phyloP scores from a whole-genome alignment of 257 asterid genomes.

The Striga asiatica region DNA sequence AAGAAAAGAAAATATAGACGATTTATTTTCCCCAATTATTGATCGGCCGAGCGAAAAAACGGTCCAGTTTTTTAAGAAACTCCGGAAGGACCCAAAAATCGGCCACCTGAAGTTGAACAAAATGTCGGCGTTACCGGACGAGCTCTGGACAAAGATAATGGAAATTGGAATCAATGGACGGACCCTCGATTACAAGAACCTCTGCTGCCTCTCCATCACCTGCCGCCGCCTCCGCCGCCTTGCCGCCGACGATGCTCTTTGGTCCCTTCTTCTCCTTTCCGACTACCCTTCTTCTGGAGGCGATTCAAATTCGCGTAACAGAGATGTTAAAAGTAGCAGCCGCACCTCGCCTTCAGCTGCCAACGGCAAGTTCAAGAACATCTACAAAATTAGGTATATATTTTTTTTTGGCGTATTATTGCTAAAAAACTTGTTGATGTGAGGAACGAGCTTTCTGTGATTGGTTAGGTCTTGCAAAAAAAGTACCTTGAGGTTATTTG shows the following conservation, averaged over 20 bases:
- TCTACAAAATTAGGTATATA: slow-evolving; percentile 50
- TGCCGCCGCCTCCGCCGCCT: slow-evolving; percentile 47
- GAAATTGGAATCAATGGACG: slow-evolving; percentile 48
- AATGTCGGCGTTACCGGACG: slow-evolving; percentile 62
- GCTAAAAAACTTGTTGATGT: background rate
- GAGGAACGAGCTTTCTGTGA: background rate
- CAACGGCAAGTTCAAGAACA: slow-evolving; percentile 26
- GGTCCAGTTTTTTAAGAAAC: no score
- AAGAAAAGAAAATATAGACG: no score
- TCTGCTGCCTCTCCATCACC: slow-evolving; percentile 59
- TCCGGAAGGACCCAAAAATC: no score
- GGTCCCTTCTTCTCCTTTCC: slow-evolving; percentile 47
- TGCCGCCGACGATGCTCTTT: slow-evolving; percentile 48
- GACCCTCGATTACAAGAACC: slow-evolving; percentile 31
- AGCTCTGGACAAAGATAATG: slow-evolving; percentile 57
- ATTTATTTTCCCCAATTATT: no score
- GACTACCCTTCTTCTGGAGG: slow-evolving; percentile 34
- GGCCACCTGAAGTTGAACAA: slow-evolving; percentile 2
- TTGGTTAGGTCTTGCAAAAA: background rate
- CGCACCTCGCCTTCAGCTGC: slow-evolving; percentile 15
- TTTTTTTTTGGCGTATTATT: background rate
- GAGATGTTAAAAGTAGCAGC: background rate
- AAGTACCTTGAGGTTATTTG: background rate
- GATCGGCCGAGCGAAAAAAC: no score
- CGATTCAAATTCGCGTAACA: background rate